A percentile compares a stretch with the other conserved stretches of the same genome.
Conservation (phyloP, 208 protist genomes). For the Acanthamoeba polyphaga region DNA sequence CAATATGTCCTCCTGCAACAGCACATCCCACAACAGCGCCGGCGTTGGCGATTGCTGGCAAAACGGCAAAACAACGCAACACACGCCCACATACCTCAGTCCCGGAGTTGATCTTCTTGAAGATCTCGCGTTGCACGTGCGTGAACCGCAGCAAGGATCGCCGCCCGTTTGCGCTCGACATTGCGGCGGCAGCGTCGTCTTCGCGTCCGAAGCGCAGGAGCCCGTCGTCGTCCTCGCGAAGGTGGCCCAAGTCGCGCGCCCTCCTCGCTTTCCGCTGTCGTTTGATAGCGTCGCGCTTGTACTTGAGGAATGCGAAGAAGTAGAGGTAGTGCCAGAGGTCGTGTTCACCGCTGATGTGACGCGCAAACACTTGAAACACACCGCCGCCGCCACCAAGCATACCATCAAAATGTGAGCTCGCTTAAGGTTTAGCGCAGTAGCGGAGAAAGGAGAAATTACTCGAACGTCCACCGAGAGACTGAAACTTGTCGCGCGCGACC, state of each 20-base stretch:
- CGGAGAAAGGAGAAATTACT: slow-evolving; percentile 2
- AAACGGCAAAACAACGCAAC: background rate
- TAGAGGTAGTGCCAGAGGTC: slow-evolving; percentile 74
- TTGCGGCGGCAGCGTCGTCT: background rate
- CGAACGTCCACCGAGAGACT: slow-evolving; percentile 39
- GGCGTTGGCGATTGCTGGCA: too few relatives aligned
- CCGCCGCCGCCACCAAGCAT: background rate
- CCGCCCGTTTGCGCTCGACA: background rate
- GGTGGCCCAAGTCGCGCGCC: background rate
- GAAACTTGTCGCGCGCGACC: slow-evolving; percentile 41
- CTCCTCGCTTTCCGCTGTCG: background rate
- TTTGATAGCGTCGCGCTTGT: slow-evolving; percentile 67
- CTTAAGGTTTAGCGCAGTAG: background rate
- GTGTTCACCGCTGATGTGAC: slow-evolving; percentile 46
- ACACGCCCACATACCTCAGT: background rate
- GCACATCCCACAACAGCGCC: too few relatives aligned
- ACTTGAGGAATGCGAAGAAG: slow-evolving; percentile 76
- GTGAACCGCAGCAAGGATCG: slow-evolving; percentile 47
- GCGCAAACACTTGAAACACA: slow-evolving; percentile 47
- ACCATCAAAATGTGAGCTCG: background rate
- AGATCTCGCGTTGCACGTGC: slow-evolving; percentile 74
- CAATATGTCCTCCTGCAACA: slow-evolving; percentile 67
- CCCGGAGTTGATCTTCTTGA: slow-evolving; percentile 72
- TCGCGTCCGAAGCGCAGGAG: background rate
- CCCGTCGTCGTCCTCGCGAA: background rate